Evolutionary conservation across 805 yeast genomes (phyloP).

Genomic region (Cyberlindnera americana): DNA sequence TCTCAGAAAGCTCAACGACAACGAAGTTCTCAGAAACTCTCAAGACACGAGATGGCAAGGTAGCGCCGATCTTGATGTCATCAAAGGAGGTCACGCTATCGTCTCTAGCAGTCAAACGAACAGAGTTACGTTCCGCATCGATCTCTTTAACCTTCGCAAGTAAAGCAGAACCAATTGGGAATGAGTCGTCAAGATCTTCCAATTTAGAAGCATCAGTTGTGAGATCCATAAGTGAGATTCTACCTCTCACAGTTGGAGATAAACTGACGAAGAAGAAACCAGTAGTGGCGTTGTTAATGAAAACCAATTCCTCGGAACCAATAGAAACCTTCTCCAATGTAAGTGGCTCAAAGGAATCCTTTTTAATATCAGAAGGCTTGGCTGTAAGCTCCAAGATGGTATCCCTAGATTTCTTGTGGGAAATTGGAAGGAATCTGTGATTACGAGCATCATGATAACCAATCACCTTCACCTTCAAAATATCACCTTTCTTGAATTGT

Average conservation of each 20-base stretch:
- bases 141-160: constrained; percentile 50
- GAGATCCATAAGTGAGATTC: constrained; percentile 61
- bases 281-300: constrained; percentile 58
- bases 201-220: constrained; percentile 48
- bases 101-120: constrained; percentile 48
- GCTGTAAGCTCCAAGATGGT: constrained; percentile 63
- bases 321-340: constrained; percentile 40
- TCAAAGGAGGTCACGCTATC: constrained; percentile 38
- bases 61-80: constrained; percentile 52
- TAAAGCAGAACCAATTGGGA: constrained; percentile 72
- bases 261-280: constrained; percentile 67
- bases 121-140: constrained; percentile 51
- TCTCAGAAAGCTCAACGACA: constrained; percentile 64
- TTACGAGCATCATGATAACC: constrained; percentile 74
- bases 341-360: constrained; percentile 27
- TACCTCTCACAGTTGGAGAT: constrained; percentile 65
- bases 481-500: constrained; percentile 54
- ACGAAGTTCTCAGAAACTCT: constrained; percentile 58
- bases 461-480: constrained; percentile 59
- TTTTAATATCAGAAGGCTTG: constrained; percentile 39
- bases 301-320: constrained; percentile 54
- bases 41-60: constrained; percentile 58
- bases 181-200: constrained; percentile 48
- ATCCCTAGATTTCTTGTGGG: constrained; percentile 54
- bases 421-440: constrained; percentile 62